Percentiles rank a stretch among this genome's conserved stretches.
These are phyloP conservation scores for Ophidiomyces ophidiicola DNA, from an alignment of 2,329 filamentous ascomycete genomes.

Conservation along the genomic window DNA sequence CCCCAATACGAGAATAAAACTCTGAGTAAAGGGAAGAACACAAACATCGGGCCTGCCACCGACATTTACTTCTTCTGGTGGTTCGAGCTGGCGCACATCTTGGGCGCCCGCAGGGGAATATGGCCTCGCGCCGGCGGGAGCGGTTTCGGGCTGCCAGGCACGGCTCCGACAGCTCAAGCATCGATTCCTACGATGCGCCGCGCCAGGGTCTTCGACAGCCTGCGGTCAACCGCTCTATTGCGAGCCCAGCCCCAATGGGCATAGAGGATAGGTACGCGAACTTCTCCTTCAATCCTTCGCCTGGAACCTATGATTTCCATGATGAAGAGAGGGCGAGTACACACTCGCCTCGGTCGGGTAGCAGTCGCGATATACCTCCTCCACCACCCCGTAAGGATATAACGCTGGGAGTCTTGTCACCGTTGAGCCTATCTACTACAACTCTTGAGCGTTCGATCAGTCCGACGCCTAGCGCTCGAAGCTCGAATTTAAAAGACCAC, in stretches of 20 bases:
- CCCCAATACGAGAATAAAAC: too few relatives aligned
- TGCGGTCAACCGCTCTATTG: slow-evolving; percentile 2
- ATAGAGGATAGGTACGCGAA: slow-evolving; percentile 26
- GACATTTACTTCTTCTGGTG: neutral
- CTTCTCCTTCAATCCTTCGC: neutral
- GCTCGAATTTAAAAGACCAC: slow-evolving; percentile 42
- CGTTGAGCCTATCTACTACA: slow-evolving; percentile 31
- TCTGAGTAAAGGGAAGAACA: neutral
- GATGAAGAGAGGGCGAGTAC: slow-evolving; percentile 39
- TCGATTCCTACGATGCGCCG: slow-evolving; percentile 31
- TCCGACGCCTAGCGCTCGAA: slow-evolving; percentile 65
- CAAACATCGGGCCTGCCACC: neutral
- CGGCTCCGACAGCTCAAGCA: slow-evolving; percentile 32
- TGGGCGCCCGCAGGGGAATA: slow-evolving; percentile 4
- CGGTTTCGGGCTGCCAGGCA: slow-evolving; percentile 27
- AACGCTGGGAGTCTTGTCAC: slow-evolving; percentile 13
- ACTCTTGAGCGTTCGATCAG: slow-evolving; percentile 57
- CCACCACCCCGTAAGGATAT: slow-evolving; percentile 37
- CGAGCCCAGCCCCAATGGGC: slow-evolving; percentile 7
- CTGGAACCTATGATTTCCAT: too few relatives aligned
- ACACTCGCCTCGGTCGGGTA: slow-evolving; percentile 7
- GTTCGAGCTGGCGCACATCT: slow-evolving; percentile 1
- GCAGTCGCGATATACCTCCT: slow-evolving; percentile 23
- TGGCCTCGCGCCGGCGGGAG: slow-evolving; percentile 19
- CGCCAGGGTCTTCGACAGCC: slow-evolving; percentile 18